phyloP scores from a whole-genome alignment of 139 green algal species.

The Pleodorina starrii region DNA sequence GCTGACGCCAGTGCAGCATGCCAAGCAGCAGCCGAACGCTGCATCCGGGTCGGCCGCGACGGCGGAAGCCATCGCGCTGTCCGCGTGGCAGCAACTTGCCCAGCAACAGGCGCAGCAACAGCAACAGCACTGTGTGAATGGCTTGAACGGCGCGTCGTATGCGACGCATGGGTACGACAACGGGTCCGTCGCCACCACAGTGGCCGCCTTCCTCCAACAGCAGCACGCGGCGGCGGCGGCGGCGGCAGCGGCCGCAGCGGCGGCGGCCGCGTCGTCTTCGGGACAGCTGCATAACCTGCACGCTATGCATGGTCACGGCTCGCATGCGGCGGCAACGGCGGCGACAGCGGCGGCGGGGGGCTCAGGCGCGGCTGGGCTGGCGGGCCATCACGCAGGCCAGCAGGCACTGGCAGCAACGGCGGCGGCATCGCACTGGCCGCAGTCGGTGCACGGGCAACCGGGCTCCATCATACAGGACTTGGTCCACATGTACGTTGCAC shows the following conservation, averaged over 20 bases:
- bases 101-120: background rate
- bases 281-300: background rate
- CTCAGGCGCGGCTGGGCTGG: background rate
- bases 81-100: constrained; percentile 21
- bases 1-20: background rate
- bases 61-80: background rate
- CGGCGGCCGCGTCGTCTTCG: background rate
- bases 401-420: background rate
- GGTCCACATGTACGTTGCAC: constrained; percentile 5
- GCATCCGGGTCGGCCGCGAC: background rate
- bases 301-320: background rate
- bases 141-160: background rate
- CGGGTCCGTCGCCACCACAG: background rate
- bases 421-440: constrained; percentile 15
- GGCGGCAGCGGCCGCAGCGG: background rate
- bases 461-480: constrained; percentile 17
- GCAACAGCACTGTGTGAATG: background rate
- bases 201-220: background rate
- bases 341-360: background rate
- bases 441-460: background rate
- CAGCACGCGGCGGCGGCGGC: constrained; percentile 6
- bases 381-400: background rate
- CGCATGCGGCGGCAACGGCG: background rate
- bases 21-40: background rate
- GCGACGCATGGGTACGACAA: background rate